Evolutionary conservation across 345 rosid genomes (phyloP), one percentile per base, ranked within the genome.

Genomic region (Hirschfeldia incana): DNA sequence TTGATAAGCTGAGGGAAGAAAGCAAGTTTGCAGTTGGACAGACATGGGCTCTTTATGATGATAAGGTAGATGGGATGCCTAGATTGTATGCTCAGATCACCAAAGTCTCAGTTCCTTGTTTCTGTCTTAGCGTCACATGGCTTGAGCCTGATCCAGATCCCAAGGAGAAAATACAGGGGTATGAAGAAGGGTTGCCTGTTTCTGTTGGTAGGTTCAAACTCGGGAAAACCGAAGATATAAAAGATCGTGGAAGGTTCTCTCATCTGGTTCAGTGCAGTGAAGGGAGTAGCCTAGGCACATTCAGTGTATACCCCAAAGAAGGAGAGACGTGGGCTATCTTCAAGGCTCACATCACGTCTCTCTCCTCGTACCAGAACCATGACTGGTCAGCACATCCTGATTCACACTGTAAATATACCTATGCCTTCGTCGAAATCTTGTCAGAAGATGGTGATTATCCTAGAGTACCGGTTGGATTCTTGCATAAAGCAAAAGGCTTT

Each of bases 281-380:
- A 77, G 87, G 84, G 36, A 58, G 59, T 26, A 61, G n/a, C 2
- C 75, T 74, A 69, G 75, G 73, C 37, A 68, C 75, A 2, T 83
- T 67, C 74, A 74, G 69, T 67, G 76, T 93, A 79, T 82, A 83
- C 78, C 95, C 98, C 6, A 81, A 73, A 77, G 78, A 80, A 67
- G 95, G 97, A 58, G 91, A 89, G 83, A 85, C 84, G 15, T 91
- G 98, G 95, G 95, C 87, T 37, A 69, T 93, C 76, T 85, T 90
- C 83, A 93, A 79, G 62, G 76, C 42, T 39, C 68, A 11, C 59
- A n/a, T 8, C 68, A 72, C 28, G 6, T 44, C 2, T 49, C 1
- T 13, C 16, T 13, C 16, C 55, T 49, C 55, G 17, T 8, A 0
- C 77, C 87, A 90, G 89, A 80, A 81, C 73, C 60, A 81, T 8